Base-by-base conservation (phyloP, 345 rosid species). In the Salix udensis region DNA sequence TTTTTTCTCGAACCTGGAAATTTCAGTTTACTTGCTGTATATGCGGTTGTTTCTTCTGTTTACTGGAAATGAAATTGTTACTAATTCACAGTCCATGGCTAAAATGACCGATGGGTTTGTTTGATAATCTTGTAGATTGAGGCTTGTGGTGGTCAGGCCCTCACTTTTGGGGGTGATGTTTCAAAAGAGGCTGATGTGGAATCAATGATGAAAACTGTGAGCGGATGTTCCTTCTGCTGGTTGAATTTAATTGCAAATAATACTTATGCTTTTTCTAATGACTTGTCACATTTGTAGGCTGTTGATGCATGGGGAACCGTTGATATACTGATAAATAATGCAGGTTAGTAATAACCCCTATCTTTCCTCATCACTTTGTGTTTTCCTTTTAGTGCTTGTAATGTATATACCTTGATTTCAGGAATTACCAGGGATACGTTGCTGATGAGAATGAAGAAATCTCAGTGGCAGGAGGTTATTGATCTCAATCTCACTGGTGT, bases 131-230 rank as follows among this genome's bases (percentile, higher is more conserved):
- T 91, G 81, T 81, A 96, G 99, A 94, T 96, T 79, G 95, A 94
- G 86, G 90, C 88, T 65, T 86, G 46, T 81, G 96, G 99, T 78
- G 99, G 99, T 68, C 84, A 96, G 79, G 97, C 98, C 83, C 81
- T 96, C 79, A 90, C 93, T 66, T 94, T 92, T 77, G 95, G 99
- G 14, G 99, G 99, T 66, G 98, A 96, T 84, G 99, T 96, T 72
- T 94, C 98, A 6, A 91, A 94, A 84, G 91, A 89, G 77, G 95
- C 81, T 73, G 98, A 96, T 80, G 99, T 94, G 73, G 97, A 89
- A 67, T 85, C 96, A 18, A 96, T 96, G 99, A 90, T 96, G 72
- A 92, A 96, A 91, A 81, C 97, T 65, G 99, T 96, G 73, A 87
- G 97, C 67, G 62, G 69, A 71, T 68, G 23, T 58, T 52, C 60